Percentiles rank a stretch among this genome's conserved stretches.
Conservation (phyloP, 352 stramenopile genomes). For the Elongisporangium anandrum region DNA sequence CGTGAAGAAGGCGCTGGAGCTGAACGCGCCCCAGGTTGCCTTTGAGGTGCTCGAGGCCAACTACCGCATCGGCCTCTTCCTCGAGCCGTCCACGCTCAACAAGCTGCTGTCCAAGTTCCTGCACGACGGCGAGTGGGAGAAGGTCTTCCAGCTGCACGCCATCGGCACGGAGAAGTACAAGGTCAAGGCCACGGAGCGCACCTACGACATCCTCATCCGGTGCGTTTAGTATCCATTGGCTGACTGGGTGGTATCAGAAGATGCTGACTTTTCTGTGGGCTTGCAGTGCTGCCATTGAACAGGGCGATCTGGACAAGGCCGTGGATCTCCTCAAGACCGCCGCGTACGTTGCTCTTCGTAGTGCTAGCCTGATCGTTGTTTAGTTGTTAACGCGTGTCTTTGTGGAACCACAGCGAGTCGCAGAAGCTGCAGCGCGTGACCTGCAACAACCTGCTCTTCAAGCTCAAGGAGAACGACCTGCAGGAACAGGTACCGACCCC, state of each 20-base stretch:
- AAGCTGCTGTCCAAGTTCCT: constrained; percentile 83
- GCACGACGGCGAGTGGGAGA: constrained; percentile 71
- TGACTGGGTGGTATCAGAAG: neutral
- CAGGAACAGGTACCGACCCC: constrained; percentile 42
- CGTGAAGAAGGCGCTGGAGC: constrained; percentile 81
- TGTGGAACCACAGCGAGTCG: constrained; percentile 28
- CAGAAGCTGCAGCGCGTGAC: constrained; percentile 81
- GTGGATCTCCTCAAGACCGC: constrained; percentile 68
- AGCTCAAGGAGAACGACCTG: constrained; percentile 79
- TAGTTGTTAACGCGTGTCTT: constrained; percentile 4
- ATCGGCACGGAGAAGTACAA: constrained; percentile 77
- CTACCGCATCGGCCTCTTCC: constrained; percentile 80
- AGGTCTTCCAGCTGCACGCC: constrained; percentile 73
- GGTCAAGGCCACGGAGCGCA: constrained; percentile 81
- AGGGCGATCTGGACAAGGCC: constrained; percentile 69
- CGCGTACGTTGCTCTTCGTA: constrained; percentile 36
- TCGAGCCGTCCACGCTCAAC: constrained; percentile 77
- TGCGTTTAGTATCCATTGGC: constrained; percentile 6
- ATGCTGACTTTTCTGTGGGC: neutral
- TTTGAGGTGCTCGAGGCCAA: constrained; percentile 80
- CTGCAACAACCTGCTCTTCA: constrained; percentile 85
- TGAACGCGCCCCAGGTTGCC: constrained; percentile 60
- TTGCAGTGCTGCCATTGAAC: constrained; percentile 56
- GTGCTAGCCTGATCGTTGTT: constrained; percentile 5
- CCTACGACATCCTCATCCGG: constrained; percentile 82